These are phyloP conservation scores for Monosporascus sp. DNA, from an alignment of 2,329 filamentous ascomycete species.

Conservation along the genomic window DNA sequence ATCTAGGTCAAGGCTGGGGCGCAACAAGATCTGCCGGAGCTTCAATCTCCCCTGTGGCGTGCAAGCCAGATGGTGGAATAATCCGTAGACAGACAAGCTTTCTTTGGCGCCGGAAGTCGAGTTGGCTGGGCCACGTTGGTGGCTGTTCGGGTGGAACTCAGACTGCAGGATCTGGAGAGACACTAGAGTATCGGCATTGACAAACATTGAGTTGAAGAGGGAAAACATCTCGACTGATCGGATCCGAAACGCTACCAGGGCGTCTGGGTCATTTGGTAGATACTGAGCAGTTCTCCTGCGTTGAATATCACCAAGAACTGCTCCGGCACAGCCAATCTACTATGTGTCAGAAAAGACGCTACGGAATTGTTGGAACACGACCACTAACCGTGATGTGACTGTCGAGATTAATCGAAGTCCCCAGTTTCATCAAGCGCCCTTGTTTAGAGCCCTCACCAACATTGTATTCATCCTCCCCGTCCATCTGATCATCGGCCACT, in stretches of 20 bases:
- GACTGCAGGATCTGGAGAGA: slow-evolving; percentile 82
- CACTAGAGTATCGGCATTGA: slow-evolving; percentile 73
- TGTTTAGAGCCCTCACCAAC: slow-evolving; percentile 47
- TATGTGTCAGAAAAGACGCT: slow-evolving; percentile 8
- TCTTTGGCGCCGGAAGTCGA: slow-evolving; percentile 66
- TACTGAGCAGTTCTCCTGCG: slow-evolving; percentile 60
- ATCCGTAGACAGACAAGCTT: slow-evolving; percentile 74
- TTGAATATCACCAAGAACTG: slow-evolving; percentile 73
- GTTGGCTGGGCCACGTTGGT: slow-evolving; percentile 64
- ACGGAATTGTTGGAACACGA: not conserved
- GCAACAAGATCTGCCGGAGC: slow-evolving; percentile 76
- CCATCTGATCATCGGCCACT: slow-evolving; percentile 38
- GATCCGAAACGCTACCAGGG: slow-evolving; percentile 53
- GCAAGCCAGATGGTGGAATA: slow-evolving; percentile 69
- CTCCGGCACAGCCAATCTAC: slow-evolving; percentile 78
- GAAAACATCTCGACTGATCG: slow-evolving; percentile 69
- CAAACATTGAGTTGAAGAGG: slow-evolving; percentile 62
- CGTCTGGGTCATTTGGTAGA: slow-evolving; percentile 53
- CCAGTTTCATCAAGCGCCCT: slow-evolving; percentile 62
- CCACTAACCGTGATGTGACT: slow-evolving; percentile 60
- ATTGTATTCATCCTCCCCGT: slow-evolving; percentile 30
- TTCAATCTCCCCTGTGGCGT: slow-evolving; percentile 73
- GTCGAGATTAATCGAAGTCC: slow-evolving; percentile 67
- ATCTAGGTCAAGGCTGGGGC: slow-evolving; percentile 64
- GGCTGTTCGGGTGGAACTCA: slow-evolving; percentile 76